Conservation (phyloP, 1,139 yeast genomes). For the Magnusiomyces ingens region DNA sequence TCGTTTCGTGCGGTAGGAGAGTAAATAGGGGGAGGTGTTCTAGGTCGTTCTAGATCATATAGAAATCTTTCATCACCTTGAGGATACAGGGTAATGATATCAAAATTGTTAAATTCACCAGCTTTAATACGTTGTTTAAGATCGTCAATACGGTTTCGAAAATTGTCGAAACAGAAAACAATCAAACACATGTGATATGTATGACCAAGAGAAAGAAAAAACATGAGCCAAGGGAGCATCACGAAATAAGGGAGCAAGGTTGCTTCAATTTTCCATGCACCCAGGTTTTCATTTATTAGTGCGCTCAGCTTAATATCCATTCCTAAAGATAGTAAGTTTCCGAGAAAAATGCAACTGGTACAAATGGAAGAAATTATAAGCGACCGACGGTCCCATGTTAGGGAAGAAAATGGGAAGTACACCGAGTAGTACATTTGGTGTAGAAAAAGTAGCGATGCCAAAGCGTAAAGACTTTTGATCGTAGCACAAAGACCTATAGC, state of each 20-base stretch:
- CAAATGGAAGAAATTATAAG: not conserved
- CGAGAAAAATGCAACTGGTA: not conserved
- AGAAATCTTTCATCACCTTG: not conserved
- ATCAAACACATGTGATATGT: not conserved
- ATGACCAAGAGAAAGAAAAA: not conserved
- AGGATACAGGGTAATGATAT: not conserved
- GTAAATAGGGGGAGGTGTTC: not conserved
- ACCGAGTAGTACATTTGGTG: not conserved
- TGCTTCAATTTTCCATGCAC: not conserved
- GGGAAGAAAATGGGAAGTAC: not conserved
- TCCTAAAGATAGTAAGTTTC: not conserved
- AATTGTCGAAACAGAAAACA: not conserved
- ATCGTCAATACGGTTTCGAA: not conserved
- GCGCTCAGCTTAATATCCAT: not conserved
- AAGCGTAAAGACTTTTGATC: not conserved
- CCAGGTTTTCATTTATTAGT: not conserved
- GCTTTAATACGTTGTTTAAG: not conserved
- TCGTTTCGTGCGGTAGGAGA: not conserved
- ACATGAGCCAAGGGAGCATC: not conserved
- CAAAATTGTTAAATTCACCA: not conserved
- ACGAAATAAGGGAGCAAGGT: not conserved
- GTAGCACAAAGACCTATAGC: not conserved
- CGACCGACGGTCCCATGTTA: not conserved
- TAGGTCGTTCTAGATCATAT: not conserved
- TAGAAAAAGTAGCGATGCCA: not conserved